A percentile compares a stretch with the other conserved stretches of the same genome.
These are phyloP conservation scores for Suhomyces canberraensis DNA, from an alignment of 805 yeast genomes.

Conservation along the genomic window DNA sequence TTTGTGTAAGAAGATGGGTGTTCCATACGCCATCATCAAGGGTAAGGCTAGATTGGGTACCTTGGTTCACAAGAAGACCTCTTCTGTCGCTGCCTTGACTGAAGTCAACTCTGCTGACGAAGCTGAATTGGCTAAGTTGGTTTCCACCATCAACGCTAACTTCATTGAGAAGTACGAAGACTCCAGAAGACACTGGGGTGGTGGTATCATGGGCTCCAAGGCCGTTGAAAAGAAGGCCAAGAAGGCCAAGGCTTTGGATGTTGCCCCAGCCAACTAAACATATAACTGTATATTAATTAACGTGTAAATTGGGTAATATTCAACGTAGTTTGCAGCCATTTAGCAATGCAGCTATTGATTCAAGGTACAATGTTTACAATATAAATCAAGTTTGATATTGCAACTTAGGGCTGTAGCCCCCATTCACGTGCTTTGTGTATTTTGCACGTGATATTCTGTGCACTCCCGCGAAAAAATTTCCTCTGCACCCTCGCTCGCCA, in stretches of 20 bases:
- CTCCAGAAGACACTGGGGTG: constrained; percentile 99
- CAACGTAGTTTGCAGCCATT: too few species aligned
- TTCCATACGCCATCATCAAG: constrained; percentile 59
- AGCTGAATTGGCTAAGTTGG: constrained; percentile 87
- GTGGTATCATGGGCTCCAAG: constrained; percentile 96
- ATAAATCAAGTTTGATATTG: not conserved
- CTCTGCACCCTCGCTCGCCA: constrained; percentile 2
- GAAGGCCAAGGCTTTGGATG: constrained; percentile 58
- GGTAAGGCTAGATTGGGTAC: constrained; percentile 46
- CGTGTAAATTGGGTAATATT: too few species aligned
- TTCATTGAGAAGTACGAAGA: constrained; percentile 93
- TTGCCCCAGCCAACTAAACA: constrained; percentile 6
- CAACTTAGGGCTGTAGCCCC: constrained; percentile 3
- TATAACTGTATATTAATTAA: constrained; percentile 2
- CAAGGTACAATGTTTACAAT: too few species aligned
- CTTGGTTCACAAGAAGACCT: constrained; percentile 93
- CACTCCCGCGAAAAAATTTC: constrained; percentile 4
- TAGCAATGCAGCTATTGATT: too few species aligned
- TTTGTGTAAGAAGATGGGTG: constrained; percentile 98
- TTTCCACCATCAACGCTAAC: constrained; percentile 92
- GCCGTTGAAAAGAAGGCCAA: constrained; percentile 81
- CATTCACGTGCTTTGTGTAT: constrained; percentile 3
- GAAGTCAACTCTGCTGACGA: constrained; percentile 94
- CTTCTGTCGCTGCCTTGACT: constrained; percentile 95
- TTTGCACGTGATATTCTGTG: constrained; percentile 1